phyloP scores from a whole-genome alignment of 306 rosid species.

The Crotalaria pallida region DNA sequence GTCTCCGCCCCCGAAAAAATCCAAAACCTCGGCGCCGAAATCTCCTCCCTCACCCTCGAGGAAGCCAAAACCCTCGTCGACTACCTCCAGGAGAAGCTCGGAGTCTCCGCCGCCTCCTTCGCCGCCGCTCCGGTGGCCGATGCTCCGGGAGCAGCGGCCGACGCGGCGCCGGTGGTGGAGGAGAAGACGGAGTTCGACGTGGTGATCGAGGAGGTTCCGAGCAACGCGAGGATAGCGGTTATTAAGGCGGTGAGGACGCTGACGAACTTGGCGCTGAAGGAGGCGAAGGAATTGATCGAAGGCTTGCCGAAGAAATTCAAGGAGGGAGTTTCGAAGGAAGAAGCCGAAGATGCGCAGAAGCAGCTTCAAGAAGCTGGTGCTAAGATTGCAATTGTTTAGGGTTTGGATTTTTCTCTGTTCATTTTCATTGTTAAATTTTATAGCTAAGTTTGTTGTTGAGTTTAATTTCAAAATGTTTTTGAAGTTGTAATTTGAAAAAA shows the following conservation, averaged over 20 bases:
- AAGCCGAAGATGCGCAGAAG: constrained; percentile 74
- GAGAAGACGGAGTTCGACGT: constrained; percentile 85
- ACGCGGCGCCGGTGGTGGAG: constrained; percentile 44
- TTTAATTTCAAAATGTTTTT: neutral
- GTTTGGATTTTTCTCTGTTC: neutral
- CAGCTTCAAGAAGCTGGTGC: constrained; percentile 79
- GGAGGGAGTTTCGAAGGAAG: constrained; percentile 65
- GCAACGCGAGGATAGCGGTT: constrained; percentile 60
- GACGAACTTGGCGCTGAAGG: constrained; percentile 78
- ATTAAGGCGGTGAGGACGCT: constrained; percentile 60
- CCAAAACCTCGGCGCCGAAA: constrained; percentile 57
- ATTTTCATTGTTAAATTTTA: neutral
- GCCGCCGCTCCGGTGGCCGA: constrained; percentile 50
- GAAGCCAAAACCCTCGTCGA: constrained; percentile 64
- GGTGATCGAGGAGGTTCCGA: constrained; percentile 68
- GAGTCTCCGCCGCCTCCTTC: constrained; percentile 62
- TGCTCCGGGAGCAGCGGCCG: constrained; percentile 24
- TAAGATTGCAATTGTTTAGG: constrained; percentile 44
- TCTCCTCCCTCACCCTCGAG: constrained; percentile 58
- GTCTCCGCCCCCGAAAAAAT: constrained; percentile 53
- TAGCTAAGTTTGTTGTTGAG: neutral
- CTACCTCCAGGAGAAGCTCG: constrained; percentile 71
- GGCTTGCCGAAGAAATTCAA: constrained; percentile 74
- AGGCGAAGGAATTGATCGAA: constrained; percentile 70
- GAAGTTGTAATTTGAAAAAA: neutral